phyloP scores from a whole-genome alignment of 2,329 filamentous ascomycete genomes.

The Fusarium newnesense region DNA sequence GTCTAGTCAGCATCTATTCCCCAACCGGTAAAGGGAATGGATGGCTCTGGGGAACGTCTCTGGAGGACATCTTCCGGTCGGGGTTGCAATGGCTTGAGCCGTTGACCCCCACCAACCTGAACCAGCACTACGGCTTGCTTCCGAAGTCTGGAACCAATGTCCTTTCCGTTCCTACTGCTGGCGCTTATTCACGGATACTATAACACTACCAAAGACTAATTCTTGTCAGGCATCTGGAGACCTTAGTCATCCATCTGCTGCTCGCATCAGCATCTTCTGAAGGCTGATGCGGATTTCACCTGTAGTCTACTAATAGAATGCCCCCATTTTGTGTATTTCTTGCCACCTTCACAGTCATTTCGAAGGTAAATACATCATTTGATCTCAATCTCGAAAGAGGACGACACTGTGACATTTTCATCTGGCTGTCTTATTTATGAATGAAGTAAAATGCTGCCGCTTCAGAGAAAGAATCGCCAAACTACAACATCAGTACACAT shows the following conservation, averaged over 20 bases:
- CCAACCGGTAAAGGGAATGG: accelerated
- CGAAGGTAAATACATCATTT: accelerated
- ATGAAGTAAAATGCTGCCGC: neutral
- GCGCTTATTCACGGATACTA: neutral
- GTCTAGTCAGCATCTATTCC: neutral
- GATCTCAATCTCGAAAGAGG: neutral
- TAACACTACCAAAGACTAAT: neutral
- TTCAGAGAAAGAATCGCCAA: neutral
- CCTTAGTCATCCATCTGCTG: neutral
- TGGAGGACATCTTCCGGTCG: neutral
- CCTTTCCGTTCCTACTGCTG: neutral
- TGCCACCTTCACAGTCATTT: neutral
- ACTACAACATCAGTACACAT: neutral
- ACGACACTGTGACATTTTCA: no score
- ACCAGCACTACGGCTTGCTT: neutral
- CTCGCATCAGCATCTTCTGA: no score
- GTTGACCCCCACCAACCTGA: neutral
- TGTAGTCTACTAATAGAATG: neutral
- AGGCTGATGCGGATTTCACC: neutral
- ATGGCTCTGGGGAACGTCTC: neutral
- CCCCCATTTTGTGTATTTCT: accelerated
- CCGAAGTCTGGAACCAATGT: neutral
- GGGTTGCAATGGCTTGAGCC: neutral
- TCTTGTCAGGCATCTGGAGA: neutral
- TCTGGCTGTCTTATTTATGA: neutral